Base-by-base conservation (phyloP, 1,284 basidiomycete genomes). In the Tilletia walkeri region DNA sequence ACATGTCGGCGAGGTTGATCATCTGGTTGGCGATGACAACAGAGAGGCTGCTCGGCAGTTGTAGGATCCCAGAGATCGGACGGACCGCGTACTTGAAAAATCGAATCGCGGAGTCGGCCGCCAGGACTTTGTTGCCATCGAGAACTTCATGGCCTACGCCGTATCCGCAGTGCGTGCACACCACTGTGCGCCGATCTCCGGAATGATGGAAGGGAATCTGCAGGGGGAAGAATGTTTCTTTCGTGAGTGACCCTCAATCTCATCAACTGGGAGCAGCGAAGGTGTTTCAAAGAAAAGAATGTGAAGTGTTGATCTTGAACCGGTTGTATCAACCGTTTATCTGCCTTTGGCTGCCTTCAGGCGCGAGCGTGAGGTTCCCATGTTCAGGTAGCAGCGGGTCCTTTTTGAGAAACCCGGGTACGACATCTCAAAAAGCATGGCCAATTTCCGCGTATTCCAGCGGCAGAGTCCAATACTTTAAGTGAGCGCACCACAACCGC, bases 181-280 rank as follows among this genome's bases (percentile, higher is more conserved):
- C 54, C 2, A 56, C 34, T 7, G 34, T 6, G 24, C 54, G 54
- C 14, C 41, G 41, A 45, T 45, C 41, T 45, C 41, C 41, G 14
- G 41, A 45, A 45, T 45, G 41, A 45, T 45, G 41, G 41, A 45
- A 45, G 14, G 41, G 41, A 14, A 1, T 14, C 41, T 45, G 41
- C 14, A 9, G 34, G 34, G 39, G 14, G 34, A 36, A 30, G n/a
- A n/a, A 68, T 72, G 70, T 69, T 20, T 16, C 70, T 72, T 59
- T 50, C 68, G 69, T 45, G 59, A 72, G 70, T 72, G 70, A 72
- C 70, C 70, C 65, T 65, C 61, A 18, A 67, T 38, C n/a, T 18
- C 66, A 20, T 47, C 16, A 6, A 53, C 69, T 67, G 20, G 34
- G 65, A 24, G 45, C 47, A 63, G 56, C 16, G 65, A 61, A 56